Evolutionary conservation across 306 rosid species (phyloP).

Genomic region (Phaseolus lunatus): DNA sequence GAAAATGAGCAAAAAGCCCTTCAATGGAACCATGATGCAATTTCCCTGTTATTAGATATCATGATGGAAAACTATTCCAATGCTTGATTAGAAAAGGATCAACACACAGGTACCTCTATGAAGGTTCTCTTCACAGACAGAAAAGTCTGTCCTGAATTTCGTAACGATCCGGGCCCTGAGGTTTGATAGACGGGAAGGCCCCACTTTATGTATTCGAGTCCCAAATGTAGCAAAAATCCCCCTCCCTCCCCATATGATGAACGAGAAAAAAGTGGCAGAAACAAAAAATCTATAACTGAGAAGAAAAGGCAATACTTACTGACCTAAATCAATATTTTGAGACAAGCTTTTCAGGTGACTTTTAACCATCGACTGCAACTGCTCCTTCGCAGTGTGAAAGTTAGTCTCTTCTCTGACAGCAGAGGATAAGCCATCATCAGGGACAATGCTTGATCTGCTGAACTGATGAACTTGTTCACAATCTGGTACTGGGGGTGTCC

Average conservation of each 20-base stretch:
- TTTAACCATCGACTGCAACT: constrained; percentile 65
- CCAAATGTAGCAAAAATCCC: not conserved
- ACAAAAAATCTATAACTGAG: constrained; percentile 9
- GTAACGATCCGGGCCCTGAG: constrained; percentile 20
- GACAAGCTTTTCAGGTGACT: constrained; percentile 70
- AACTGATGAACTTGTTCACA: constrained; percentile 59
- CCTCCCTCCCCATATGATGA: constrained; percentile 40
- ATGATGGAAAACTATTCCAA: constrained; percentile 39
- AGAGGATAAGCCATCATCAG: constrained; percentile 44
- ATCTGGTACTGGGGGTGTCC: constrained; percentile 52
- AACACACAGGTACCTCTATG: constrained; percentile 31
- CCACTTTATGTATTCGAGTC: constrained; percentile 20
- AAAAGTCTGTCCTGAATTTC: constrained; percentile 26
- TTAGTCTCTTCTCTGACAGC: constrained; percentile 54
- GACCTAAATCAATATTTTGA: constrained; percentile 63
- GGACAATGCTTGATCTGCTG: constrained; percentile 55
- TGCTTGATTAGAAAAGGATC: constrained; percentile 15
- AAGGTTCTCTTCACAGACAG: constrained; percentile 32
- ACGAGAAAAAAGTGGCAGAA: constrained; percentile 13
- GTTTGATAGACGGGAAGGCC: constrained; percentile 5
- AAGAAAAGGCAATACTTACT: constrained; percentile 43
- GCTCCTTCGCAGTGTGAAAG: constrained; percentile 66
- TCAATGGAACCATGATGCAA: constrained; percentile 36
- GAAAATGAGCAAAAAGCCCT: constrained; percentile 9
- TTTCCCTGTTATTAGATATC: constrained; percentile 26